A percentile compares a stretch with the other conserved stretches of the same genome.
Evolutionary conservation across 2,329 filamentous ascomycete genomes (phyloP).

Genomic region (Arthroderma uncinatum): DNA sequence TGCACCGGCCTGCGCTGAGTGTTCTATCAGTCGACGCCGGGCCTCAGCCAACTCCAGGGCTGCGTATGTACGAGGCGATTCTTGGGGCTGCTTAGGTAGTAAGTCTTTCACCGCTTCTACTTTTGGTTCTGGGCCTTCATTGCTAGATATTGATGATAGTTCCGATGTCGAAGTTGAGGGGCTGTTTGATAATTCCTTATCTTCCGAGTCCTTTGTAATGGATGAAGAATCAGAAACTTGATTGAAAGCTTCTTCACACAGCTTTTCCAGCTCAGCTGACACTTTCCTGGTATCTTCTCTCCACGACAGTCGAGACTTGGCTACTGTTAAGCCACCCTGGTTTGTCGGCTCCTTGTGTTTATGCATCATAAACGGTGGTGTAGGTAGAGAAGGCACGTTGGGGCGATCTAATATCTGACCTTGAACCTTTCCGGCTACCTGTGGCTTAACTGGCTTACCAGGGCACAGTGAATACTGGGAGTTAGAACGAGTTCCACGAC

Average conservation of each 20-base stretch:
- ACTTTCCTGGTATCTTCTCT: constrained; percentile 74
- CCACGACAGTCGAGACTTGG: constrained; percentile 39
- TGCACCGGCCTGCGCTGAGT: constrained; percentile 36
- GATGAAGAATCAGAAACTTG: not conserved
- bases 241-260: constrained; percentile 88
- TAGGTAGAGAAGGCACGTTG: constrained; percentile 31
- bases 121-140: not conserved
- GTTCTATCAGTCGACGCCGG: constrained; percentile 45
- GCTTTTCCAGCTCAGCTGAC: constrained; percentile 73
- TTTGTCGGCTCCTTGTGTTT: constrained; percentile 22
- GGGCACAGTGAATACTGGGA: constrained; percentile 20
- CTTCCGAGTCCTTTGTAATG: not conserved
- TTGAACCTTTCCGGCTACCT: constrained; percentile 17
- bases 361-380: constrained; percentile 30
- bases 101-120: constrained; percentile 18
- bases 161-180: not conserved
- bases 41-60: constrained; percentile 48
- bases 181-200: not conserved
- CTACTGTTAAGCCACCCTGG: constrained; percentile 26
- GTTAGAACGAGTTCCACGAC: constrained; percentile 18
- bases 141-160: not conserved
- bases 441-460: constrained; percentile 18
- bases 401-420: constrained; percentile 17
- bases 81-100: constrained; percentile 34
- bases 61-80: constrained; percentile 43